Base-by-base conservation (phyloP, 352 stramenopile species). In the Pythium sukuiense region DNA sequence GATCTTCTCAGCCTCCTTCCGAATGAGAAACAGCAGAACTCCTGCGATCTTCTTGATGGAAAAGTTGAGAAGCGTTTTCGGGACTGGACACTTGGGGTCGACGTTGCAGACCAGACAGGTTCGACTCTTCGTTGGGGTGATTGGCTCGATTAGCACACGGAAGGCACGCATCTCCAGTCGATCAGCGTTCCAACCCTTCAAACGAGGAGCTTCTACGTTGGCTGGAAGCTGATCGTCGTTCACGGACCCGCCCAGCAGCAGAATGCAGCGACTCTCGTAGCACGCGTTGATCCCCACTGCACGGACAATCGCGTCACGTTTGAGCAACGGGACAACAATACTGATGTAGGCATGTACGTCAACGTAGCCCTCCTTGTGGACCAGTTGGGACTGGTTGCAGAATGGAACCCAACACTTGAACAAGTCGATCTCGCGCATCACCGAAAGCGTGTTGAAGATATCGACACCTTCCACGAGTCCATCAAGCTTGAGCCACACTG, bases 11-110 rank as follows among this genome's bases (percentile, higher is more conserved):
- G 86, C 83, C 67, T 95, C 84, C 60, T 87, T 86, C 8, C 82
- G 76, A 20, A 95, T 76, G 24, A 95, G 66, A 54, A 89, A 93
- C 24, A 93, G 70, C 59, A 95, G 41, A 27, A 95, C 76, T 0
- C 86, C 86, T 13, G 86, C 86, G 41, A 91, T 76, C 60, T 95
- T 95, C 69, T 95, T 95, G 61, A 93, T 88, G 2, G 76, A 77
- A 74, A 91, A 92, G 62, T 95, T 95, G 32, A 95, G 62, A 62
- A 95, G 64, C 18, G 76, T 60, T 58, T 81, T 81, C 3, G 86
- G 86, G 41, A 95, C 75, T 2, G 84, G 76, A 50, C 83, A 93
- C 55, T 92, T 93, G 1, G 84, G 84, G 53, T 95, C 81, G 32
- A 95, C 75, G 56, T 93, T 95, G 5, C 75, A 77, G 7, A 95